Evolutionary conservation across 306 rosid genomes (phyloP), one percentile per base, ranked within the genome.

Genomic region (Rubus parviflorus): DNA sequence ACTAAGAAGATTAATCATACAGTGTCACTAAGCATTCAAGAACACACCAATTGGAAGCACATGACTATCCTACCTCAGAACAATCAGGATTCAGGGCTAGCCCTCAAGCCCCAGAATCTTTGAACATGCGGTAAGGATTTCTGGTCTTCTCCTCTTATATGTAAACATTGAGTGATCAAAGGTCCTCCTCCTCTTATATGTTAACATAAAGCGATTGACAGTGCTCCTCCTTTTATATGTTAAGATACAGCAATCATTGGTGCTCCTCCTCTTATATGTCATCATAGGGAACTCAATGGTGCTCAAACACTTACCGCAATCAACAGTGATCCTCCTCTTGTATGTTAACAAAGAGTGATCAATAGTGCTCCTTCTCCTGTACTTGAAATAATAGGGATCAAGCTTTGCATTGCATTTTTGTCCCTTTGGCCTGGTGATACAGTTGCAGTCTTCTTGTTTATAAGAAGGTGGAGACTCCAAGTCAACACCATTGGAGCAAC

Each of bases 121-220:
- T 16, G 15, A 9, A 41, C 12, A 12, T 2, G 22, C 68, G 12
- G 22, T 38, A 4, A 54, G 15, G 2, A 54, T 56, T 16, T 12
- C 49, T 4, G 77, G 77, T 43, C 71, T 82, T 70, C 87, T 84
- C 87, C 88, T 87, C 42, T 84, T 87, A 68, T 87, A 91, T 80
- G 83, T 85, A 75, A 89, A 77, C 53, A 70, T 25, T 80, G 73
- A 82, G 13, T 89, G 83, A 76, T 83, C 86, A 6, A 17, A 7
- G 23, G 8, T 63, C 22, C 69, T 63, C 77, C 58, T 73, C 13
- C 77, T 74, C 70, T 74, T 60, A 74, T 74, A 74, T 6, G 70
- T 74, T 8, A 58, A 60, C 77, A 57, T 74, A 23, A 11, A 61
- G 4, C 41, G 42, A 30, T 42, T 42, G 8, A 57, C 71, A 41